Base-by-base conservation (phyloP, 2,329 filamentous ascomycete species). In the Fusarium buharicum region DNA sequence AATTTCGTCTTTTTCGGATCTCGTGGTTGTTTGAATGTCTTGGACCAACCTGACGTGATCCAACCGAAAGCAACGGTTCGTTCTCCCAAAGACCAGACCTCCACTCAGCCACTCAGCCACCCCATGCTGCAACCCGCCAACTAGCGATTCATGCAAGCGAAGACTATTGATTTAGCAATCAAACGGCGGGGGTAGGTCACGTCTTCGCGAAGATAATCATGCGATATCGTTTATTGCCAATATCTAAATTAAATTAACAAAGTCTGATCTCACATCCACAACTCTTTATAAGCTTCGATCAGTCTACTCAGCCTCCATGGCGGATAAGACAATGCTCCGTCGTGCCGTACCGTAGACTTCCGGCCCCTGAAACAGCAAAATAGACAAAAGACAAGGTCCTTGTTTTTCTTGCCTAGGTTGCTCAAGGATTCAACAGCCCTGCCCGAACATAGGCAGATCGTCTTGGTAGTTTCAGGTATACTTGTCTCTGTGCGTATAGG, bases 141-240 rank as follows among this genome's bases (percentile, higher is more conserved):
- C 59, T 63, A 63, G 33, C 61, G 61, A 64, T 36, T 64, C 61
- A 64, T 64, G 61, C 46, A 46, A 30, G 38, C 34, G 17, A 22
- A 27, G 46, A 61, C 61, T 64, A 64, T 62, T 52, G 55, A 60
- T 34, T 39, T 37, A 28, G 27, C 48, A 56, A 41, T 40, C 38
- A 40, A 43, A 38, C 9, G 34, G 16, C n/a, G 37, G 41, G 50
- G 17, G 51, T 34, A 57, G 45, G 47, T 31, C n/a, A n/a, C 24
- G 27, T 34, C 14, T 41, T 6, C 22, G 38, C 30, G 28, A 10
- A 22, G 38, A 18, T 20, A 49, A 36, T 64, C 45, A 38, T 56
- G 27, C 50, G 30, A 56, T 57, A 20, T 22, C 7, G 24, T 47
- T 40, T 41, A 48, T 55, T 61, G 59, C 40, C 37, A 56, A 61